Base-by-base conservation (phyloP, 805 yeast genomes). In the Pichia paraexigua region DNA sequence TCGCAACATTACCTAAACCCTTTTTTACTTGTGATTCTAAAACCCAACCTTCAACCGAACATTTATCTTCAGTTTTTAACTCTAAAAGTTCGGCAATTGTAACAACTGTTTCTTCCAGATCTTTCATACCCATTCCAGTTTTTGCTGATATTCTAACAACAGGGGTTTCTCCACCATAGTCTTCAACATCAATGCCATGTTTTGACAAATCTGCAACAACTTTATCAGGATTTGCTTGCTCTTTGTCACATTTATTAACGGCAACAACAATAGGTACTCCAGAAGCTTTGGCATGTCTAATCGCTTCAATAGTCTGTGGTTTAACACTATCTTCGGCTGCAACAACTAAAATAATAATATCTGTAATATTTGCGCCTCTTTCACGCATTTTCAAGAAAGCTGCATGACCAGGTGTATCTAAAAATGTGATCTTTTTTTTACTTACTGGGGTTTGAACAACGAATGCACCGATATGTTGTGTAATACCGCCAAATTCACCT, bases 331-430 rank as follows among this genome's bases (percentile, higher is more conserved):
- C 99, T 65, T 94, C 97, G 2, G 96, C 96, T 1, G 98, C 97
- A 21, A 94, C 96, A 2, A 92, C 98, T 50, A 94, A 74, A 45
- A 94, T 78, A 37, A 94, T 88, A 46, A 94, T 84, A 71, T 94
- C 99, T 0, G 99, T 94, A 43, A 91, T 80, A 58, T 80, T 84
- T 0, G 99, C 98, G 45, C 99, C 99, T 59, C 99, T 77, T 69
- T 92, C 95, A 59, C 99, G 79, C 96, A 94, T 90, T 61, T 90
- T 90, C 57, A 94, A 72, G 63, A 94, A 94, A 0, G 98, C 98
- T 12, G 97, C 95, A 70, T 94, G 99, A 0, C 99, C 99, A 0
- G 99, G 99, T 0, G 99, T 94, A 66, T 94, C 99, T 55, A 94
- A 74, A 58, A 94, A 92, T 0, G 98, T 92, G 56, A 94, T 87